Base-by-base conservation (phyloP, 768 basidiomycete species). In the Pleurotus sapidus region DNA sequence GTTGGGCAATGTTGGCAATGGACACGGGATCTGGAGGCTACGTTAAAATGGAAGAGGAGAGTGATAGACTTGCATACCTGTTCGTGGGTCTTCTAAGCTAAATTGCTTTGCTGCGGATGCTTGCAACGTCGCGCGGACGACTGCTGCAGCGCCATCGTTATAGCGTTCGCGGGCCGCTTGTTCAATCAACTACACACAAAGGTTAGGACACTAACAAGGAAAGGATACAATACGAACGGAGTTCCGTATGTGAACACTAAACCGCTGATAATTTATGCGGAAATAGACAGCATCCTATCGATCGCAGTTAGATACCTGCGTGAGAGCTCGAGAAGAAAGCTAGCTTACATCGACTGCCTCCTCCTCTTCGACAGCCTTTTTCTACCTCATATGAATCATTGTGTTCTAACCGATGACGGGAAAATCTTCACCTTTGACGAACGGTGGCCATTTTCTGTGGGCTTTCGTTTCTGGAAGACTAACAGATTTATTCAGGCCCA, bases 221-320 rank as follows among this genome's bases (percentile, higher is more conserved):
- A 49, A 43, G 46, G 15, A 23, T 12, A 59, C 39, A n/a, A 30
- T 46, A 63, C 84, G 6, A 62, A 93, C 93, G 66, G 87, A 78
- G 72, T 97, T 96, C 43, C 96, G 88, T 53, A 97, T 84, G 63
- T 92, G 87, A 30, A 93, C 77, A 62, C 89, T 86, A 71, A 95
- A 96, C 64, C 84, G 89, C 63, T 94, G 88, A 67, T 87, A 91
- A 73, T 98, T 98, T 48, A 98, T 82, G 48, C 91, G 84, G 67
- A 97, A 91, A 70, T 87, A 86, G 34, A 92, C 81, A 2, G 76
- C 76, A 15, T 90, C 84, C 87, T 94, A 30, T 8, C 8, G 55
- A 12, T 49, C 60, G 4, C 65, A 47, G 30, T 11, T 34, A 8
- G 11, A 3, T 11, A 8, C 11, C 47, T 55, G 38, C 56, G 34